Evolutionary conservation across 768 basidiomycete species (phyloP), one percentile per base, ranked within the genome.

Genomic region (Lepiota brunneoincarnata): DNA sequence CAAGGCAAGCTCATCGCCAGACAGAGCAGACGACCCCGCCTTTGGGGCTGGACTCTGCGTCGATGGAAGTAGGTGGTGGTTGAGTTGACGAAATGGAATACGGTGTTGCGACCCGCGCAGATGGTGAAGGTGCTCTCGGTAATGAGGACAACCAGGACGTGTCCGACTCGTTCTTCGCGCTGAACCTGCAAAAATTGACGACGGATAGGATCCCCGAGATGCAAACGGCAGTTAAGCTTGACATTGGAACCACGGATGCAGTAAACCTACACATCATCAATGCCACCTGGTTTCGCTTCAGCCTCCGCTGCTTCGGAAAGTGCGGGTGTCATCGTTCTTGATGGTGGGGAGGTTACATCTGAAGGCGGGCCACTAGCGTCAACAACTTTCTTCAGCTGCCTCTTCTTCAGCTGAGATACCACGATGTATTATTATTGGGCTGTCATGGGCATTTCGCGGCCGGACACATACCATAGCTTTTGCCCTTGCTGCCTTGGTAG

Each of bases 401-500:
- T 80, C 70, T 89, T 90, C 77, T 91, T 90, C 67, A 92, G 78
- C 89, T 92, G 51, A 31, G 49, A 23, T 34, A 35, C 20, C 23
- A 44, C 26, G 39, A 9, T 49, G 28, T 4, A 49, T 35, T 43
- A 47, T 43, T 42, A 55, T 47, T 26, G 35, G 4, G 39, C 40
- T 28, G 40, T 17, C 26, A 38, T 28, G 11, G 31, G 17, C 7
- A 10, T 14, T 26, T 41, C 26, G 21, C 39, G 46, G 18, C 53
- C 54, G 36, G 40, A 57, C 26, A 6, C 79, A 54, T 66, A 92
- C 91, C 82, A 93, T 64, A 45, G 88, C 90, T 68, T 88, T 90
- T 51, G 88, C 91, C 58, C 91, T 82, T 2, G 91, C 91, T 51
- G 91, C 82, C 70, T 88, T 91, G 14, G 82, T 83, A 49, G 89